Evolutionary conservation across 2,329 filamentous ascomycete genomes (phyloP), one percentile per base, ranked within the genome.

Genomic region (Phoma herbarum): DNA sequence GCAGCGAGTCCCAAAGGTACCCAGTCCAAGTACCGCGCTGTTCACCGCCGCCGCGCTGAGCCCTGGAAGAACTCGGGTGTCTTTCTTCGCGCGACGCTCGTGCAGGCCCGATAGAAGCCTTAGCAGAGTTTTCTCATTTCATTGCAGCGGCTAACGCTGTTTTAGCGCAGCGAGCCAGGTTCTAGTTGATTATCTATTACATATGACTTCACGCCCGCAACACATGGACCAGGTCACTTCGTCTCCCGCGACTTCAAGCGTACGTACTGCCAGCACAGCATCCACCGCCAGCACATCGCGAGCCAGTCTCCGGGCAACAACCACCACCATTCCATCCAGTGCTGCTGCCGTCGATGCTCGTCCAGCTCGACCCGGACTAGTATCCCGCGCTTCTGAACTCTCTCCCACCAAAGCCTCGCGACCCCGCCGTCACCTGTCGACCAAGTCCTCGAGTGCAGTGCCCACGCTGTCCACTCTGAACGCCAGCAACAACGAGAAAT

Each of bases 381-480:
- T 73, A 65, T 66, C 71, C 53, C 71, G 73, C 61, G 65, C 62
- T 55, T 68, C 70, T 47, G 72, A 71, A 37, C 68, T 60, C 61
- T 68, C 68, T 52, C 63, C 70, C 53, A 68, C 70, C 53, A 68
- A 67, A 57, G 61, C 66, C 29, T 63, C 68, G 18, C 68, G 68
- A 60, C 72, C 71, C 68, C 72, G 72, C 64, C 68, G 66, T 60
- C 63, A 71, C 42, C 52, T 71, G 20, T 65, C 64, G 22, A 66
- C 69, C 62, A 82, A 82, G 70, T 79, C 76, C 12, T 71, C 73
- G 49, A 79, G 77, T 62, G 78, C 79, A 39, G 72, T 82, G 39
- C 80, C 80, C 53, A 81, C 80, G 6, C 73, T 82, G 46, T 81
- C 79, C 51, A 72, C 70, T 41, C 63, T 69, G 62, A 70, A 68